These are phyloP conservation scores for Fragilariopsis cylindrus DNA, from an alignment of 108 stramenopile genomes.

Conservation along the genomic window DNA sequence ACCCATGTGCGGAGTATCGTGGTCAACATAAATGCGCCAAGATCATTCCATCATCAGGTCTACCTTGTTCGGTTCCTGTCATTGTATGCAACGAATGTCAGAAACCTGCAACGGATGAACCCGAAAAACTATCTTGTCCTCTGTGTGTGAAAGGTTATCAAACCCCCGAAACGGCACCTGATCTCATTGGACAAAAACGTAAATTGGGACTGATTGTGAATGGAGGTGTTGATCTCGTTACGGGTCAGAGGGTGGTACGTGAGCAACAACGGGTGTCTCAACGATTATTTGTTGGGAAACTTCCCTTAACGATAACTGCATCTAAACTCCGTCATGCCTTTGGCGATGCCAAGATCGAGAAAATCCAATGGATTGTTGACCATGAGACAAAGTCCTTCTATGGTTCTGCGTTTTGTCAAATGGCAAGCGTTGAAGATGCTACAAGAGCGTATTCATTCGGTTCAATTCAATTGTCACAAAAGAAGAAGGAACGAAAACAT, in stretches of 20 bases:
- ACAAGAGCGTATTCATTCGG: slow-evolving; percentile 23
- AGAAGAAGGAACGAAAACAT: slow-evolving; percentile 22
- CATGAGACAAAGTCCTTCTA: slow-evolving; percentile 50
- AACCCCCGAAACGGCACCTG: slow-evolving; percentile 46
- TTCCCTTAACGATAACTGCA: slow-evolving; percentile 44
- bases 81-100: slow-evolving; percentile 61
- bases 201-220: slow-evolving; percentile 42
- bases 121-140: slow-evolving; percentile 40
- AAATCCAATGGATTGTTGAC: slow-evolving; percentile 63
- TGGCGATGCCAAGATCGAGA: slow-evolving; percentile 15
- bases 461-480: slow-evolving; percentile 9
- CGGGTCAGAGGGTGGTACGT: not conserved
- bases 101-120: slow-evolving; percentile 22
- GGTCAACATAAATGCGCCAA: slow-evolving; percentile 53
- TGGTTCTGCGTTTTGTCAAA: slow-evolving; percentile 62
- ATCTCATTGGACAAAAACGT: slow-evolving; percentile 54
- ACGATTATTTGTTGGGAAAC: slow-evolving; percentile 46
- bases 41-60: slow-evolving; percentile 11
- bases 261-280: slow-evolving; percentile 17
- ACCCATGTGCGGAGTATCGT: slow-evolving; percentile 49
- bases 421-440: slow-evolving; percentile 34
- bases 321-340: slow-evolving; percentile 50
- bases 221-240: slow-evolving; percentile 4
- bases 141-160: slow-evolving; percentile 58
- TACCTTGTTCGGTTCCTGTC: slow-evolving; percentile 74